Base-by-base conservation (phyloP, 257 asterid species). In the Jasminum sambac region DNA sequence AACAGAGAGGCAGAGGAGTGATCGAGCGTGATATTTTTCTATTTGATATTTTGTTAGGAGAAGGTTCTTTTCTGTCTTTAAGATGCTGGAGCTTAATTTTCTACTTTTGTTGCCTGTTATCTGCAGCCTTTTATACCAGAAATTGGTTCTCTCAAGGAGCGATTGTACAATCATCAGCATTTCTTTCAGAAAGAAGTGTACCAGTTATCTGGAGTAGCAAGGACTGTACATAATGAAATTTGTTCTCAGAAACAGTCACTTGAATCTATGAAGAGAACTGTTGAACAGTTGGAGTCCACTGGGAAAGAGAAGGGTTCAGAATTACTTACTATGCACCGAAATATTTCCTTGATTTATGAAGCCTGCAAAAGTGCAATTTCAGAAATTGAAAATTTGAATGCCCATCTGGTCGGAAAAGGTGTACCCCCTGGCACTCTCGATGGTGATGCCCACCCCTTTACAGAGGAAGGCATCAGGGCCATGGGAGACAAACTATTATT, bases 281-380 rank as follows among this genome's bases (percentile, higher is more conserved):
- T 82, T 40, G 34, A 72, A 74, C 83, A 68, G 68, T 81, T 89
- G 69, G 88, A 88, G 69, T 73, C 81, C 62, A 70, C 50, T 65
- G 80, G 74, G 74, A 83, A 85, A 74, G 93, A 88, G 84, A 94
- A 70, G 76, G 95, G 87, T 81, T 80, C 90, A 40, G 90, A 88
- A 83, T 67, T 87, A 83, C 82, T 77, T 73, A 67, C 50, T 69
- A 72, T 81, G 84, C 88, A 69, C 14, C 79, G 80, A 72, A 85
- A 81, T 61, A 52, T 82, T 72, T 76, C 86, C 13, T 80, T 72
- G 72, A 86, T 94, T 73, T 80, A 73, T 74, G 96, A 86, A 62
- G 84, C 98, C 69, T 91, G 95, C 73, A 74, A 77, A 36, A 77
- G 74, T 72, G 85, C 87, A 72, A 71, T 86, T 71, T 73, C 81